Evolutionary conservation across 1,284 basidiomycete genomes (phyloP).

Genomic region (Tylopilus sp.): DNA sequence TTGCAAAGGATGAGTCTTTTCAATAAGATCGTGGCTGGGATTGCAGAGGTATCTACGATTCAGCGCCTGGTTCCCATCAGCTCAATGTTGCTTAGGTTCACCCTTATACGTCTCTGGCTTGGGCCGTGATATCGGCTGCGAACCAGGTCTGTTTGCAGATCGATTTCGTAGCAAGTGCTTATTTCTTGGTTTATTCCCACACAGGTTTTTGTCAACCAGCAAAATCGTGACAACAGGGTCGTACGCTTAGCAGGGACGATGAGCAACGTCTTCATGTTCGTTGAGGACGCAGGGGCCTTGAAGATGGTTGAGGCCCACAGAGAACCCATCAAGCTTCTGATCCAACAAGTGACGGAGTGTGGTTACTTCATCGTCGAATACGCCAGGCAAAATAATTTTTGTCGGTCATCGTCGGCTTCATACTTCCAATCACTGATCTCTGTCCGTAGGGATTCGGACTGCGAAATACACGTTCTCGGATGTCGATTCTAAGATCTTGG

Average conservation of each 20-base stretch:
- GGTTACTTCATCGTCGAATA: conserved; percentile 27
- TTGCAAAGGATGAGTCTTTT: conserved; percentile 16
- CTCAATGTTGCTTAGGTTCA: conserved; percentile 15
- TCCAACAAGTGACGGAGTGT: conserved; percentile 27
- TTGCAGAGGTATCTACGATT: conserved; percentile 15
- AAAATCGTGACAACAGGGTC: conserved; percentile 12
- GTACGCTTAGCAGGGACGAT: conserved; percentile 14
- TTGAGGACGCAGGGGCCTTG: conserved; percentile 8
- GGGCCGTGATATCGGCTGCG: conserved; percentile 25
- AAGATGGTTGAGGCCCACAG: conserved; percentile 8
- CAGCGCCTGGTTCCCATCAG: neutral
- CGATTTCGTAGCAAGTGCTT: neutral
- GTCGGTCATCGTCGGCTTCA: conserved; percentile 7
- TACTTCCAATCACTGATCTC: neutral
- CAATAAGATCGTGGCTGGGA: conserved; percentile 4
- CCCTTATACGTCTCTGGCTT: conserved; percentile 19
- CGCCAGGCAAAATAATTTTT: conserved; percentile 19
- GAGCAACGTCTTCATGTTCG: conserved; percentile 15
- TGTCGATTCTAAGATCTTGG: conserved; percentile 15
- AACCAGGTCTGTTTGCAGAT: conserved; percentile 10
- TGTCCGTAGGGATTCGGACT: conserved; percentile 11
- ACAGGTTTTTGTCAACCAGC: conserved; percentile 21
- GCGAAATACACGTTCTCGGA: conserved; percentile 21
- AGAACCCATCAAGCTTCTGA: conserved; percentile 7
- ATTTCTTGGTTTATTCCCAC: neutral